Percentiles rank a stretch among this genome's conserved stretches.
Evolutionary conservation across 2,329 filamentous ascomycete genomes (phyloP).

Genomic region (Botryotinia convoluta): DNA sequence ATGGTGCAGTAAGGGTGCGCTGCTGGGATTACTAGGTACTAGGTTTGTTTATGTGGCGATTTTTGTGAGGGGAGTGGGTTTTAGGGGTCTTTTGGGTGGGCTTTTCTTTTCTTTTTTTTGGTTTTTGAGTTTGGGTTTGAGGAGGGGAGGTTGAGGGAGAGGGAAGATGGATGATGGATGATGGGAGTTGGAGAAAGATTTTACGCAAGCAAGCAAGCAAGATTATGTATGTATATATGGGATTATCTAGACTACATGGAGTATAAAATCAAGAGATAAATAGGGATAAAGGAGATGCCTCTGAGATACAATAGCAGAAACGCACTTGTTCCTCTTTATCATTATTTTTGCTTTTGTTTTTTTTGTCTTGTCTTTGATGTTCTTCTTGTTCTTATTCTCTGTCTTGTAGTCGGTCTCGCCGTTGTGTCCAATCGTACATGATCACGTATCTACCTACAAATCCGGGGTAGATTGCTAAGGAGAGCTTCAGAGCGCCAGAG

Average conservation of each 20-base stretch:
- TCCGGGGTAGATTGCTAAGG: background rate
- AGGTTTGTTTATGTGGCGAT: background rate
- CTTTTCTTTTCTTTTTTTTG: background rate
- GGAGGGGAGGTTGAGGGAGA: no score
- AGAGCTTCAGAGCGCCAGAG: background rate
- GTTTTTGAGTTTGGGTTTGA: background rate
- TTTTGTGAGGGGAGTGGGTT: background rate
- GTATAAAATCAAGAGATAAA: background rate
- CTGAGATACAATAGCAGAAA: background rate
- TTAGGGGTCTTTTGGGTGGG: background rate
- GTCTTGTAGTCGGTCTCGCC: background rate
- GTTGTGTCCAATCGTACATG: background rate
- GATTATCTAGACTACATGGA: background rate
- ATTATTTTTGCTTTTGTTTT: background rate
- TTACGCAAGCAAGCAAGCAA: background rate
- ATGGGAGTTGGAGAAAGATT: background rate
- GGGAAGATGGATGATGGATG: background rate
- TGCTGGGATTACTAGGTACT: background rate
- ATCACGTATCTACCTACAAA: background rate
- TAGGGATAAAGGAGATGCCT: background rate
- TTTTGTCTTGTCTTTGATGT: background rate
- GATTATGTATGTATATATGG: background rate
- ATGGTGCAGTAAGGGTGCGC: background rate
- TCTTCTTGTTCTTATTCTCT: background rate
- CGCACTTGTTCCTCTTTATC: background rate